phyloP scores from a whole-genome alignment of 2,329 filamentous ascomycete species.

The Pseudofabraea citricarpa region DNA sequence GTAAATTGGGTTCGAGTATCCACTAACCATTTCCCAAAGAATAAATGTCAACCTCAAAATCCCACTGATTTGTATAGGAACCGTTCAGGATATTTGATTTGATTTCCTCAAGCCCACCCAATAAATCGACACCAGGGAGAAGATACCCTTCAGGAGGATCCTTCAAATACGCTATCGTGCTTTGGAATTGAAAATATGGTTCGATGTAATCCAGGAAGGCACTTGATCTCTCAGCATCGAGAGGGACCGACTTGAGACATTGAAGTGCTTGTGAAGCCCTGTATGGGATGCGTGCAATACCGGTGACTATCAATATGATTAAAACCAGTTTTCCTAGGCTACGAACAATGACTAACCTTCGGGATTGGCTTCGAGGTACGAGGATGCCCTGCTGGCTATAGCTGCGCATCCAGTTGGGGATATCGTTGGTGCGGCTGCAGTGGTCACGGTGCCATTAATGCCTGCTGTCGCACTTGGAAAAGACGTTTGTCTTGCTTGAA shows the following conservation, averaged over 20 bases:
- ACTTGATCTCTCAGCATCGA: conserved; percentile 37
- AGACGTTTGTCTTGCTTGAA: too few species aligned
- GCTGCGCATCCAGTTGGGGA: too few species aligned
- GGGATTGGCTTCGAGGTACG: too few species aligned
- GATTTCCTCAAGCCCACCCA: conserved; percentile 38
- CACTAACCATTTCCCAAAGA: conserved; percentile 36
- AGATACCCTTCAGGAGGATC: conserved; percentile 45
- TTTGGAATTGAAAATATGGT: conserved; percentile 31
- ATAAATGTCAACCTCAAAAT: conserved; percentile 51
- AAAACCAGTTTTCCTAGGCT: too few species aligned
- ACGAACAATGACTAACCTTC: too few species aligned
- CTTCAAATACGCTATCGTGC: conserved; percentile 32
- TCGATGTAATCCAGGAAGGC: conserved; percentile 40
- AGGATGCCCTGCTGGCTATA: too few species aligned
- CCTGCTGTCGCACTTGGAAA: too few species aligned
- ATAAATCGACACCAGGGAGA: conserved; percentile 42
- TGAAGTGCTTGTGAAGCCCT: conserved; percentile 31
- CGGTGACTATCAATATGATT: too few species aligned
- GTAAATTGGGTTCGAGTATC: too few species aligned
- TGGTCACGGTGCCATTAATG: too few species aligned
- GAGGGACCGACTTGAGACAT: conserved; percentile 40
- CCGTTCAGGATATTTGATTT: conserved; percentile 33
- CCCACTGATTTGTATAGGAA: conserved; percentile 45
- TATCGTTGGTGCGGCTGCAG: too few species aligned
- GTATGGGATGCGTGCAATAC: too few species aligned